Percentiles rank a stretch among this genome's conserved stretches.
Evolutionary conservation across 306 rosid species (phyloP).

Genomic region (Sicyos baderoa): DNA sequence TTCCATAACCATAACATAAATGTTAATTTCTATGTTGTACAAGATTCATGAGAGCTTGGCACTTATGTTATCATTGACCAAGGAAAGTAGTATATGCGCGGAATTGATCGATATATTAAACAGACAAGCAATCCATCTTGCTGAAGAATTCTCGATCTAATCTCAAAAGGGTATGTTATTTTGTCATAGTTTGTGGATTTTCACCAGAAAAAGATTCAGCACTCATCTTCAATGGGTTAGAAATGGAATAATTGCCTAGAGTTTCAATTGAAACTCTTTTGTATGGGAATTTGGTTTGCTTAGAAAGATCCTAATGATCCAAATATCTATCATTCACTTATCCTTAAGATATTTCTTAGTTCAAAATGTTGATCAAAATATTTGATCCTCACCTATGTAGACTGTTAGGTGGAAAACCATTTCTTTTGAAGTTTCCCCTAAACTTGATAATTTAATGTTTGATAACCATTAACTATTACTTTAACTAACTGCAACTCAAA

Average conservation of each 20-base stretch:
- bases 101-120: background rate
- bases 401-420: background rate
- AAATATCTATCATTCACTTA: background rate
- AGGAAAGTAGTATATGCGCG: background rate
- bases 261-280: background rate
- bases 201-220: background rate
- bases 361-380: background rate
- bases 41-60: no score
- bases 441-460: background rate
- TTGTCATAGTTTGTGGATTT: background rate
- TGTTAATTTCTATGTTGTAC: background rate
- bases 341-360: background rate
- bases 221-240: background rate
- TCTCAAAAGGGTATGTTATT: constrained; percentile 1
- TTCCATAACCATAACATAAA: background rate
- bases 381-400: background rate
- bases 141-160: background rate
- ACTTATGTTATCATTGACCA: background rate
- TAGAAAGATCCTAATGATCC: background rate
- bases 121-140: background rate
- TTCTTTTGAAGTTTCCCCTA: background rate
- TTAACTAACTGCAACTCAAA: background rate
- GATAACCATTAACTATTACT: background rate
- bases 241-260: background rate
- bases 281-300: background rate